Conservation (phyloP, 345 rosid genomes). For the Citropsis articulata region DNA sequence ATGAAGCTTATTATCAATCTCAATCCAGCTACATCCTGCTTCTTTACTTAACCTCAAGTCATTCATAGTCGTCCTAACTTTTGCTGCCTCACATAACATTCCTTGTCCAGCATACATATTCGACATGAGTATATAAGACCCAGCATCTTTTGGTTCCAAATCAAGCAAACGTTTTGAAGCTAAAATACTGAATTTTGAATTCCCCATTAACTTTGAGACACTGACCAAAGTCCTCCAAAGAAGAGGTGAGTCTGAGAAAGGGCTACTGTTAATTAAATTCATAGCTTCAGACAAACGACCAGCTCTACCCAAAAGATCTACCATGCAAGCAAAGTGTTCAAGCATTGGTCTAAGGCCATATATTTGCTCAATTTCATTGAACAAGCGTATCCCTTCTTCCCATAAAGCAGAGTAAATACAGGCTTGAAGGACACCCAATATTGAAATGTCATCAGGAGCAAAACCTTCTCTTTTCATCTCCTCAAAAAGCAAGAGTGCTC, state of each 20-base stretch:
- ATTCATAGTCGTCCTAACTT: slow-evolving; percentile 28
- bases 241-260: slow-evolving; percentile 22
- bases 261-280: slow-evolving; percentile 24
- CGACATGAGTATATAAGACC: slow-evolving; percentile 31
- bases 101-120: slow-evolving; percentile 27
- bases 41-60: slow-evolving; percentile 27
- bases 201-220: slow-evolving; percentile 19
- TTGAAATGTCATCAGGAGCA: slow-evolving; percentile 24
- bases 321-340: slow-evolving; percentile 33
- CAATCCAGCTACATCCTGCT: slow-evolving; percentile 38
- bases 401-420: slow-evolving; percentile 30
- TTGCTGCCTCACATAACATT: slow-evolving; percentile 25
- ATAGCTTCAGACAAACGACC: slow-evolving; percentile 25
- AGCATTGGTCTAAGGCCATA: slow-evolving; percentile 20
- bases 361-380: slow-evolving; percentile 25
- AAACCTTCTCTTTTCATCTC: slow-evolving; percentile 24
- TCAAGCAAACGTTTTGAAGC: slow-evolving; percentile 30
- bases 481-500: slow-evolving; percentile 23
- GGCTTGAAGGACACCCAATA: slow-evolving; percentile 33
- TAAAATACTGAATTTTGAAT: slow-evolving; percentile 18
- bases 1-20: slow-evolving; percentile 30
- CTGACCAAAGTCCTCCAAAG: slow-evolving; percentile 34
- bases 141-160: slow-evolving; percentile 31
- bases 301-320: slow-evolving; percentile 35
- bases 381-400: slow-evolving; percentile 23